Conservation (phyloP, 176 grass and related monocot species). For the Aegilops tauschii region DNA sequence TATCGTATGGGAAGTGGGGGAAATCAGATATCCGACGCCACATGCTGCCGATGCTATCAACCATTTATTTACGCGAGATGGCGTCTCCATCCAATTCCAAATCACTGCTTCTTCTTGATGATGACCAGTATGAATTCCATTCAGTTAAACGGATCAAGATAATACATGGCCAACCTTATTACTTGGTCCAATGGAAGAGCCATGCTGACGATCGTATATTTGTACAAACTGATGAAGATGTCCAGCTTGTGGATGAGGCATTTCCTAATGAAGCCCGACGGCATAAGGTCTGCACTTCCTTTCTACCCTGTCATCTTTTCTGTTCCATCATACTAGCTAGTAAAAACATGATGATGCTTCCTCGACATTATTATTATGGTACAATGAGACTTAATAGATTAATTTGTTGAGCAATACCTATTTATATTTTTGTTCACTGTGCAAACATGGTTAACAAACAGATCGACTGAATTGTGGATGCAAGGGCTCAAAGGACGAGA, state of each 20-base stretch:
- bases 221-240: constrained; percentile 81
- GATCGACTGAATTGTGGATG: too few relatives aligned
- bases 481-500: too few relatives aligned
- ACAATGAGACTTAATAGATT: not conserved
- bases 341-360: too few relatives aligned
- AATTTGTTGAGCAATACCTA: not conserved
- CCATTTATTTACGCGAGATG: constrained; percentile 70
- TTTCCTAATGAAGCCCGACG: constrained; percentile 66
- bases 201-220: constrained; percentile 27
- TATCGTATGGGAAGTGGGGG: constrained; percentile 73
- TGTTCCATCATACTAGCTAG: too few relatives aligned
- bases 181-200: constrained; percentile 73
- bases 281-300: constrained; percentile 44
- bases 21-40: constrained; percentile 71
- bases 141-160: constrained; percentile 73
- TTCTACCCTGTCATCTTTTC: too few relatives aligned
- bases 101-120: constrained; percentile 44
- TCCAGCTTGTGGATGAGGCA: constrained; percentile 72
- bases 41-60: constrained; percentile 75
- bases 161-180: constrained; percentile 57
- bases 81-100: constrained; percentile 7
- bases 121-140: constrained; percentile 54
- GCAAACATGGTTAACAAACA: not conserved
- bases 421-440: not conserved
- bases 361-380: too few relatives aligned